These are phyloP conservation scores for Garcia nutans DNA, from an alignment of 345 rosid genomes.

Conservation along the genomic window DNA sequence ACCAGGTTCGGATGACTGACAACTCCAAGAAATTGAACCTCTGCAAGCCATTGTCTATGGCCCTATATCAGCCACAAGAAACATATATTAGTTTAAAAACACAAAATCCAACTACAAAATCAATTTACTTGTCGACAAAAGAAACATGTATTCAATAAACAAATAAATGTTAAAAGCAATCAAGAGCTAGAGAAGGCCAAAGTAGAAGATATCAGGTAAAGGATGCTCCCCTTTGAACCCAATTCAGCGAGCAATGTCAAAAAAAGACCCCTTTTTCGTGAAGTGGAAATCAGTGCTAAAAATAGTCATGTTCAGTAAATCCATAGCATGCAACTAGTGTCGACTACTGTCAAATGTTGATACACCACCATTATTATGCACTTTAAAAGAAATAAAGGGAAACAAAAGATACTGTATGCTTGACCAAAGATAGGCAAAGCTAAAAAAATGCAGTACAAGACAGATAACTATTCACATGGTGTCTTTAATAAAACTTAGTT, in stretches of 20 bases:
- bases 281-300: not conserved
- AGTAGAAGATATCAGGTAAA: not conserved
- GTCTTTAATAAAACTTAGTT: too few relatives aligned
- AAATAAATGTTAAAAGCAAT: not conserved
- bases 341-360: not conserved
- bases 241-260: not conserved
- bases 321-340: not conserved
- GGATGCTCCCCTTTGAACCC: not conserved
- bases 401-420: too few relatives aligned
- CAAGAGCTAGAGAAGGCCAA: slow-evolving; percentile 1
- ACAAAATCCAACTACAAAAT: not conserved
- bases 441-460: too few relatives aligned
- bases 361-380: too few relatives aligned
- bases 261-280: not conserved
- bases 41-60: slow-evolving; percentile 86
- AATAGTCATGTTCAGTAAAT: not conserved
- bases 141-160: not conserved
- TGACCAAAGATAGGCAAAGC: not conserved
- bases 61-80: slow-evolving; percentile 50
- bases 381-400: too few relatives aligned
- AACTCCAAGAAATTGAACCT: slow-evolving; percentile 81
- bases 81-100: not conserved
- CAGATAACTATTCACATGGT: too few relatives aligned
- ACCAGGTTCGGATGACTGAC: slow-evolving; percentile 87
- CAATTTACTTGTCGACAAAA: not conserved